Evolutionary conservation across 2,329 filamentous ascomycete genomes (phyloP), one percentile per base, ranked within the genome.

Genomic region (Plenodomus biglobosus): DNA sequence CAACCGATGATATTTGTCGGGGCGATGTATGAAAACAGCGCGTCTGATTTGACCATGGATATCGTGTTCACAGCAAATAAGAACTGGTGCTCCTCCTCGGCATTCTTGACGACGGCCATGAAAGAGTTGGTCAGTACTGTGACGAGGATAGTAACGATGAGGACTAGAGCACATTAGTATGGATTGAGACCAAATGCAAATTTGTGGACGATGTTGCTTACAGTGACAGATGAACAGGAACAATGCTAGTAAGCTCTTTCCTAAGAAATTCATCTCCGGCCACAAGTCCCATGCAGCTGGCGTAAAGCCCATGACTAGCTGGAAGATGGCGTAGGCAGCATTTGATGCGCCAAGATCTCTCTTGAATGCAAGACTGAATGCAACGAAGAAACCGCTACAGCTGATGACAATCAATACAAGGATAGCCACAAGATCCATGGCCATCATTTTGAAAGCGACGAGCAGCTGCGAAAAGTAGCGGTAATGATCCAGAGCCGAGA

Each of bases 41-140:
- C 88, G 69, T 97, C 92, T n/a, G 94, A 96, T 72, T 96, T 97
- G 57, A 96, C 92, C 89, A 96, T 95, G 3, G 90, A 95, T 41
- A 96, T 95, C 3, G 92, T 95, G 67, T 96, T 97, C 70, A 97
- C 91, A 0, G 92, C 92, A 65, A 97, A 96, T 2, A 96, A 75
- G 67, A 96, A 96, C 56, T 86, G 84, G 61, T 96, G 92, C 72
- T 96, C 92, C 69, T 96, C 88, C 45, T 90, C 90, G 7, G 92
- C 91, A 66, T 96, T 96, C 42, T 90, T 90, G 2, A 94, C 90
- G 66, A 96, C 92, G 1, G 87, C 85, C 87, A 95, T 95, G 75
- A 96, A 97, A 0, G 90, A 95, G 67, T 96, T 96, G 4, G 92
- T 95, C 53, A 97, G 73, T n/a, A 97, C 92, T 0, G 92, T 95